Base-by-base conservation (phyloP, 495 filamentous ascomycete species). In the Podospora pseudoanserina region DNA sequence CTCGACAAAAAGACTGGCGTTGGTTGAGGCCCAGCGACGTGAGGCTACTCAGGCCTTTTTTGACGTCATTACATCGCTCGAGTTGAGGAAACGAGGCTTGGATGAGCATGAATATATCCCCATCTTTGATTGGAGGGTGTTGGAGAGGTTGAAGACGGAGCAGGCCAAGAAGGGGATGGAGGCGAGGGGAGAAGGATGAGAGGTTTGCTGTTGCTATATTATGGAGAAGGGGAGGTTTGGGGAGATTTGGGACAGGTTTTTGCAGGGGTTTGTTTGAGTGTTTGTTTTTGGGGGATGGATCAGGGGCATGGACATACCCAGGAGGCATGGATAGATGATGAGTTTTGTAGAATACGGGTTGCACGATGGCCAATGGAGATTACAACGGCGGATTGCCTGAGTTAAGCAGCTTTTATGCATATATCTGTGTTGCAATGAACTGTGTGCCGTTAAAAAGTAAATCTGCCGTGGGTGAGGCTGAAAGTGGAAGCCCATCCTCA, bases 41-140 rank as follows among this genome's bases (percentile, higher is more conserved):
- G 72, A 79, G 28, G 78, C 79, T 1, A 84, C 83, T 1, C 60
- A 67, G 7, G 74, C 73, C 0, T 82, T 86, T 56, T 65, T 84
- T 26, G 64, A 69, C 18, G 65, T 63, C 6, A 77, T 85, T 34
- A 74, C 73, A 58, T 13, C 7, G 3, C 7, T 49, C 2, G 76
- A 69, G 3, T 74, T 75, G 0, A 69, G 71, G 26, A 66, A 82
- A n/a, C 79, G 59, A 68, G 74, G 68, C 23, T 71, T 64, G 32
- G 76, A 74, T 5, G 77, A 79, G 11, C 73, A 74, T 30, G 76
- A 78, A 64, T 81, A 78, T 72, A 74, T 85, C 0, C 69, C 73
- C 2, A 75, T 84, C 0, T 86, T 80, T 60, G 84, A 86, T 68
- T 86, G 85, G 85, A 71, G 80, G 16, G 74, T 84, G 1, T 65